Base-by-base conservation (phyloP, 108 stramenopile species). In the Craspedostauros australis region DNA sequence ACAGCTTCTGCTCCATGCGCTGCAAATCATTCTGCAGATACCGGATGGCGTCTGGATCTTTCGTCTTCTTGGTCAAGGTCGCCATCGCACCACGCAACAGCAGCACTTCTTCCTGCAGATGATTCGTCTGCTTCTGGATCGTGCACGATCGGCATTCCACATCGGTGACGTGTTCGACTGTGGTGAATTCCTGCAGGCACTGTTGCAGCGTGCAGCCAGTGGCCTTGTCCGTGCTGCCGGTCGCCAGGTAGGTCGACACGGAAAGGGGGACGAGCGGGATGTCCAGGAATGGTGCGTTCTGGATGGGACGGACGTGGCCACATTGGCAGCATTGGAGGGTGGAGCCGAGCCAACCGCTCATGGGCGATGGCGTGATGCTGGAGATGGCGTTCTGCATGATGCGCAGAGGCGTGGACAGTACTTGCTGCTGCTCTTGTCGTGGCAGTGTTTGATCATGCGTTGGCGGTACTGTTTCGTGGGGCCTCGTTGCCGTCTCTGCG, bases 301-400 rank as follows among this genome's bases (percentile, higher is more conserved):
- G 76, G 39, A 91, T 74, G 14, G 89, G 85, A 29, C 85, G 60
- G 7, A 82, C 61, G 43, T 86, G 78, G 23, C 61, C 39, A 51
- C 89, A 91, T 14, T 58, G 58, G 9, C 62, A 38, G 51, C 89
- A 91, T 52, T 79, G 78, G 9, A 91, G 64, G 5, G 79, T 75
- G 16, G 89, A 91, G 16, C 89, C 89, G 2, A 68, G 23, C 89
- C 89, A 91, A 11, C 89, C 82, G 52, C 69, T 68, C 18, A 91
- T 57, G 5, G 89, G 89, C 25, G 74, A 69, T 7, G 62, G 57
- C 21, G 75, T 76, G 42, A 64, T 71, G 37, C 66, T 49, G 12
- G 75, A 76, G 18, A 68, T 62, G 9, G 65, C 60, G 20, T 31
- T 44, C 26, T 47, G 22, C 40, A 56, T 39, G 44, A 37, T 53